Percentiles rank a stretch among this genome's conserved stretches.
These are phyloP conservation scores for Erodium moschatum DNA, from an alignment of 441 rosid species.

Conservation along the genomic window DNA sequence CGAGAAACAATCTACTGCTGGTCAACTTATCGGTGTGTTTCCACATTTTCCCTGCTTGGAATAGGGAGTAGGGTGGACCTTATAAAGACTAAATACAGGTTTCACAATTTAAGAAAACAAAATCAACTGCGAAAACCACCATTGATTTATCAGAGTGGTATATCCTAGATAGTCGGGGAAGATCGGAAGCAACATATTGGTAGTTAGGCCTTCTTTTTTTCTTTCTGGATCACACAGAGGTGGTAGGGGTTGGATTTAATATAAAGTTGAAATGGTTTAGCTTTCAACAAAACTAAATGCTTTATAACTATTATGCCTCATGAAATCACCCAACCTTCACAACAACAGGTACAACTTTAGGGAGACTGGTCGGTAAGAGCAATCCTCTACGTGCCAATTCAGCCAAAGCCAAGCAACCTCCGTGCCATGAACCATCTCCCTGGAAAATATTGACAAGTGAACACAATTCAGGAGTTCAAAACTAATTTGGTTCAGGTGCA, in stretches of 20 bases:
- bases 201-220: background rate
- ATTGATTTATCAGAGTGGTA: background rate
- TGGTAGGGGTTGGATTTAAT: background rate
- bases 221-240: background rate
- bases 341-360: constrained; percentile 73
- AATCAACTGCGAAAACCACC: background rate
- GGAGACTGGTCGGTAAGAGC: constrained; percentile 78
- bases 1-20: too few relatives aligned
- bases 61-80: background rate
- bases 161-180: background rate
- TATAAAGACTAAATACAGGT: background rate
- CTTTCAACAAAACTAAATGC: background rate
- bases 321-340: constrained; percentile 52
- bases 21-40: too few relatives aligned
- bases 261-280: background rate
- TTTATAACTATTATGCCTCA: background rate
- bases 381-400: constrained; percentile 91
- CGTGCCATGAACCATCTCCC: constrained; percentile 99
- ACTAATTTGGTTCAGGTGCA: background rate
- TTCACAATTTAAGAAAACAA: background rate
- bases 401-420: constrained; percentile 93
- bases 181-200: background rate
- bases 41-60: too few relatives aligned
- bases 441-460: constrained; percentile 30
- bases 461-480: constrained; percentile 11